Conservation (phyloP, 129 eudicot genomes). For the Helianthus annuus region DNA sequence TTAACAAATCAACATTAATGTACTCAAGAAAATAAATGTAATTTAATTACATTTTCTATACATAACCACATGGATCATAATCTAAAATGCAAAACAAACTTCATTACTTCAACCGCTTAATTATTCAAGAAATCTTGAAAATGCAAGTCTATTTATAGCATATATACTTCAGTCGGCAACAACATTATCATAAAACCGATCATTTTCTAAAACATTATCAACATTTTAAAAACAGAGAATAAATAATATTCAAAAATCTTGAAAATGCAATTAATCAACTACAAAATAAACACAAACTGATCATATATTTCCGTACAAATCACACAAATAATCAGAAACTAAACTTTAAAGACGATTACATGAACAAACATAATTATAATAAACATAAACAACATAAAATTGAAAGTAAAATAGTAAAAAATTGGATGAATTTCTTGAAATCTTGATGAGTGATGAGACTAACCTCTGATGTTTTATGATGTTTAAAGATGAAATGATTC, state of each 20-base stretch:
- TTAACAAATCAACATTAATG: too few species aligned
- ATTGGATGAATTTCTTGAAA: neutral
- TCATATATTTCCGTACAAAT: neutral
- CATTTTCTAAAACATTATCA: neutral
- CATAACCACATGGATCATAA: too few species aligned
- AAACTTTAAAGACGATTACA: constrained; percentile 2
- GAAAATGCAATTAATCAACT: neutral
- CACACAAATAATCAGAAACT: neutral
- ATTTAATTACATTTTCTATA: too few species aligned
- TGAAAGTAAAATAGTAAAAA: neutral
- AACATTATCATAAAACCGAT: neutral
- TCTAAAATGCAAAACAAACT: too few species aligned
- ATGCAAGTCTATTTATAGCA: neutral
- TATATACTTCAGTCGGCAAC: constrained; percentile 1
- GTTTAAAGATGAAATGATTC: constrained; percentile 13
- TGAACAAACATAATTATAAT: neutral
- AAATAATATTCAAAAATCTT: neutral
- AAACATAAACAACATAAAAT: neutral
- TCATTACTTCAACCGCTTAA: too few species aligned
- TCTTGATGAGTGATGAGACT: neutral
- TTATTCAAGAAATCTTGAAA: neutral
- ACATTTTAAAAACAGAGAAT: neutral
- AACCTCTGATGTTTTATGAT: constrained; percentile 6
- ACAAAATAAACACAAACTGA: neutral
- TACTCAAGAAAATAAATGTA: too few species aligned